Base-by-base conservation (phyloP, 306 rosid genomes). In the Argentina anserina region DNA sequence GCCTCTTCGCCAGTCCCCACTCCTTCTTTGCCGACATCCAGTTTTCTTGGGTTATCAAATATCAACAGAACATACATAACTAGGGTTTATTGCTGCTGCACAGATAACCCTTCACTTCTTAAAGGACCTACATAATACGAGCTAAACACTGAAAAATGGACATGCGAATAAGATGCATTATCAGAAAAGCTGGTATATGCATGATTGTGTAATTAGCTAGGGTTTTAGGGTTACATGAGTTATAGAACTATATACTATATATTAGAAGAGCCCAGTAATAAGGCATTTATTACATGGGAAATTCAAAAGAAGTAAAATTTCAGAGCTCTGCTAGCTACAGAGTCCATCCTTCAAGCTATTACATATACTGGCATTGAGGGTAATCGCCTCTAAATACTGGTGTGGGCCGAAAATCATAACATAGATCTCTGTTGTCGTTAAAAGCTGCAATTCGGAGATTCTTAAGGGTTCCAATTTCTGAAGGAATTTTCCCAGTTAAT, bases 1-100 rank as follows among this genome's bases (percentile, higher is more conserved):
- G 11, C 39, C 9, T 14, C 20, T 29, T 59, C 65, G 21, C 21
- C n/a, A 59, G 64, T 58, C 36, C 64, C 34, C 5, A 59, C 65
- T 59, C 65, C 23, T 50, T 28, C 43, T 46, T n/a, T 34, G 63
- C 73, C 73, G 73, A 69, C 73, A 6, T 49, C 42, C 67, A 34
- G 9, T n/a, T 5, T n/a, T 31, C 14, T 49, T 7, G 18, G 26
- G 58, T 47, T n/a, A 49, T 53, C 9, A 7, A 68, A 29, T 70
- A 50, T 50, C 47, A 21, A 5, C 28, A 52, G 34, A 3, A 25
- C 34, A n/a, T n/a, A n/a, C 11, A 13, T 40, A 15, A 20, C 13
- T 20, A 67, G 7, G 29, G 34, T 67, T 31, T 46, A 67, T 12
- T 11, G n/a, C 62, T 47, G n/a, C 43, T 46, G 59, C 53, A 20